These are phyloP conservation scores for Vigna trinervia DNA, from an alignment of 306 rosid species.

Conservation along the genomic window DNA sequence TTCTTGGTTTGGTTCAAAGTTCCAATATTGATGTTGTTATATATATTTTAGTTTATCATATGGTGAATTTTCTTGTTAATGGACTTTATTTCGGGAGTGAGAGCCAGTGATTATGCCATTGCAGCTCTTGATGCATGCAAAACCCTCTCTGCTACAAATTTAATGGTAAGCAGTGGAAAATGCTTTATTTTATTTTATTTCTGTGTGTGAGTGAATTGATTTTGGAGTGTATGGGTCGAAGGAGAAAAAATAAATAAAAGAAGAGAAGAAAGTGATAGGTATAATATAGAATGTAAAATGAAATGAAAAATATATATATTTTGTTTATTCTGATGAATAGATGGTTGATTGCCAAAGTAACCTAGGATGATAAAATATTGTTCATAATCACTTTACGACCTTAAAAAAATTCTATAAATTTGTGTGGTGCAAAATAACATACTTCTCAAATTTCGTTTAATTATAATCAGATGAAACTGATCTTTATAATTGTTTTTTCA, in stretches of 20 bases:
- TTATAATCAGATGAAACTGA: no score
- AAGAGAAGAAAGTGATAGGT: background rate
- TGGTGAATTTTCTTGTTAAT: background rate
- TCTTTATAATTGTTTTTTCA: no score
- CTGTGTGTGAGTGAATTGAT: background rate
- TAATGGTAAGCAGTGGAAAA: background rate
- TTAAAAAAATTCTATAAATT: no score
- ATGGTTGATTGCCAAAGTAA: no score
- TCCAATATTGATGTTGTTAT: background rate
- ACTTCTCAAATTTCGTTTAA: no score
- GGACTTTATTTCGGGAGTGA: slow-evolving; percentile 52
- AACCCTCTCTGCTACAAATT: background rate
- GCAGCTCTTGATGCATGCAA: slow-evolving; percentile 42
- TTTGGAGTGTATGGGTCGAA: background rate
- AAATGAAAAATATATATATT: no score
- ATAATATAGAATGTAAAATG: no score
- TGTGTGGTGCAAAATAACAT: no score
- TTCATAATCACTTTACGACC: no score
- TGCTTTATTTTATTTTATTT: background rate
- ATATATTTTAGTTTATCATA: no score
- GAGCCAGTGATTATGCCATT: slow-evolving; percentile 61
- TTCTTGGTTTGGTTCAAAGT: background rate
- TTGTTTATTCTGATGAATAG: no score
- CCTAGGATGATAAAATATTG: no score
- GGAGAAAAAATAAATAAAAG: background rate